Evolutionary conservation across 2,329 filamentous ascomycete genomes (phyloP).

Genomic region (Pseudocercospora pini-densiflorae): DNA sequence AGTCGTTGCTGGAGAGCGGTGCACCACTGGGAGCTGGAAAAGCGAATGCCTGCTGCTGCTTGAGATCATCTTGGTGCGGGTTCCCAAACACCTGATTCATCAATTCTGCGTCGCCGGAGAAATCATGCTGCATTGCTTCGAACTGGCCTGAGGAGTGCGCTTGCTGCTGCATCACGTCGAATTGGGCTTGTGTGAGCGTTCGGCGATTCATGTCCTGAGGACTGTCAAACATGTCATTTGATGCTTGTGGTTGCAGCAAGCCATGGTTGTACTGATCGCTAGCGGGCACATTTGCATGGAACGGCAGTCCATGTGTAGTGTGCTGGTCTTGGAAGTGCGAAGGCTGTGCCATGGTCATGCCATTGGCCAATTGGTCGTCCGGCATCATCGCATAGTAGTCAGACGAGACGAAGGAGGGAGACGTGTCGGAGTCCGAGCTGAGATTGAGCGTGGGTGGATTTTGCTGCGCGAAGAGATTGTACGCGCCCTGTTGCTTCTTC

Average conservation of each 20-base stretch:
- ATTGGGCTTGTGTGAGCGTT: slow-evolving; percentile 44
- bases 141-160: slow-evolving; percentile 25
- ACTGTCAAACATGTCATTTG: slow-evolving; percentile 37
- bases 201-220: slow-evolving; percentile 41
- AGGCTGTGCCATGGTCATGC: slow-evolving; percentile 11
- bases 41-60: slow-evolving; percentile 28
- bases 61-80: slow-evolving; percentile 30
- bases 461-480: slow-evolving; percentile 32
- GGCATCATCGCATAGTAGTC: slow-evolving; percentile 41
- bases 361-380: slow-evolving; percentile 23
- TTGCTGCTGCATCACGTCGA: slow-evolving; percentile 41
- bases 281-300: background rate
- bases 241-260: slow-evolving; percentile 11
- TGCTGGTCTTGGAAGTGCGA: slow-evolving; percentile 22
- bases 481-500: slow-evolving; percentile 48
- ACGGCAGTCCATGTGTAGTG: slow-evolving; percentile 14
- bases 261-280: slow-evolving; percentile 20
- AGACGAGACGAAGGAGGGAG: slow-evolving; percentile 36
- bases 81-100: slow-evolving; percentile 32
- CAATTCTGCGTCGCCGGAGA: slow-evolving; percentile 26
- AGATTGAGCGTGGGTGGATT: slow-evolving; percentile 27
- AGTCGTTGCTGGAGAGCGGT: slow-evolving; percentile 35
- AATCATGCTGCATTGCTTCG: slow-evolving; percentile 23
- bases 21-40: slow-evolving; percentile 27
- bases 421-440: slow-evolving; percentile 39